Evolutionary conservation across 75 land plant species (phyloP).

Genomic region (Chamaecyparis obtusa): DNA sequence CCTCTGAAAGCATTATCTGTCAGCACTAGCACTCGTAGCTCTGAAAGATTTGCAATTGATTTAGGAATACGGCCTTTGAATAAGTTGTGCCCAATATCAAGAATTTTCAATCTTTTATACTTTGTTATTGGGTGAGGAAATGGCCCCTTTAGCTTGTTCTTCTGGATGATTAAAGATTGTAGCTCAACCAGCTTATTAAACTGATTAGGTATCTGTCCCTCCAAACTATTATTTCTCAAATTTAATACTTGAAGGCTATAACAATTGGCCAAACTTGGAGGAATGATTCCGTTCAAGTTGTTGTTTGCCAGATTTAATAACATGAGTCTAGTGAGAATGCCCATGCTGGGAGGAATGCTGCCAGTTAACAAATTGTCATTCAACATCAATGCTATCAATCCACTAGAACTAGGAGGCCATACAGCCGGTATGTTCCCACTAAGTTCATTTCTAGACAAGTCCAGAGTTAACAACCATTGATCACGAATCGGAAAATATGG

Average conservation of each 20-base stretch:
- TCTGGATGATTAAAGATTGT: slow-evolving; percentile 4
- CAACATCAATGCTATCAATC: neutral
- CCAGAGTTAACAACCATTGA: neutral
- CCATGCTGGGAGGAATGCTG: slow-evolving; percentile 18
- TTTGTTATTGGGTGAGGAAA: slow-evolving; percentile 18
- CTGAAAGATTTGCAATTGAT: slow-evolving; percentile 8
- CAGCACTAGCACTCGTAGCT: slow-evolving; percentile 2
- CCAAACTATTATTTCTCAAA: slow-evolving; percentile 21
- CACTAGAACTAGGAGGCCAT: neutral
- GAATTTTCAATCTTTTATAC: slow-evolving; percentile 2
- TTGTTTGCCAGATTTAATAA: slow-evolving; percentile 25
- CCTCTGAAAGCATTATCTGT: slow-evolving; percentile 20
- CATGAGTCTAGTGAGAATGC: slow-evolving; percentile 19
- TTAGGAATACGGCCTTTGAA: slow-evolving; percentile 23
- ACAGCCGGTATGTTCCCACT: too few species aligned
- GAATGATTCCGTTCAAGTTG: slow-evolving; percentile 17
- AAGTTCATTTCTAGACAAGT: neutral
- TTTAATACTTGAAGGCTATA: slow-evolving; percentile 19
- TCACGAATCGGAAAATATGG: too few species aligned
- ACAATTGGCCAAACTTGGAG: slow-evolving; percentile 12
- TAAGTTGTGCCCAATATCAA: slow-evolving; percentile 12
- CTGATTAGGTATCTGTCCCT: slow-evolving; percentile 24
- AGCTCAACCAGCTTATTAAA: slow-evolving; percentile 19
- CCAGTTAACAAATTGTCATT: slow-evolving; percentile 27
- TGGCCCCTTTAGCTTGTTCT: slow-evolving; percentile 24